These are phyloP conservation scores for Blyttiomyces sp. DNA, from an alignment of 371 early-diverging fungal genomes.

Conservation along the genomic window DNA sequence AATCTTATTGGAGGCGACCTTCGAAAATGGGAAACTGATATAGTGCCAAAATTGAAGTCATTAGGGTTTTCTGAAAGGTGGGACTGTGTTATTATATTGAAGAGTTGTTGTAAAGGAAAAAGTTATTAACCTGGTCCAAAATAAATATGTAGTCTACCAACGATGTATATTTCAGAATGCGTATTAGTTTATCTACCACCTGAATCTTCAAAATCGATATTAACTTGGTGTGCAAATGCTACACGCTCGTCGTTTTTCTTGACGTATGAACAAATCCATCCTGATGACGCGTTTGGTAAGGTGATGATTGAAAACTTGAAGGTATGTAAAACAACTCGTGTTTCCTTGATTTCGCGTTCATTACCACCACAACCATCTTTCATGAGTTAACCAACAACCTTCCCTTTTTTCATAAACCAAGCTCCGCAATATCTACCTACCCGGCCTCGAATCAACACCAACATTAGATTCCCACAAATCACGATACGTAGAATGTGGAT, in stretches of 20 bases:
- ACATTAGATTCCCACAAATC: conserved; percentile 63
- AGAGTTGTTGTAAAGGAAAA: no score
- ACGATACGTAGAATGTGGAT: conserved; percentile 61
- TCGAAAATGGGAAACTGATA: conserved; percentile 54
- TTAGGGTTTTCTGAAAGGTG: conserved; percentile 68
- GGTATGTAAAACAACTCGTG: no score
- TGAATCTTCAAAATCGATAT: conserved; percentile 61
- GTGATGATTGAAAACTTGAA: conserved; percentile 86
- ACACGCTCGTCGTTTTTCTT: conserved; percentile 58
- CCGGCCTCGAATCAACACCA: conserved; percentile 73
- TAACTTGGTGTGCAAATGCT: conserved; percentile 64
- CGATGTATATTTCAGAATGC: conserved; percentile 88
- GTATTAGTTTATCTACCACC: conserved; percentile 81
- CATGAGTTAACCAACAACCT: background rate
- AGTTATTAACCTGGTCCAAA: background rate
- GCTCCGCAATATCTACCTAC: conserved; percentile 67
- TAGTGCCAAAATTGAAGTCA: conserved; percentile 56
- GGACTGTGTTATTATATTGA: no score
- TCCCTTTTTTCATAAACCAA: conserved; percentile 4
- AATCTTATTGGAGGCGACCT: conserved; percentile 79
- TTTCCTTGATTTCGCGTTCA: no score
- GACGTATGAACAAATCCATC: conserved; percentile 87
- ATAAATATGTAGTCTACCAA: conserved; percentile 81
- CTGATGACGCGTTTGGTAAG: conserved; percentile 85
- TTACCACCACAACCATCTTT: no score